These are phyloP conservation scores for Verticillium klebahnii DNA, from an alignment of 2,329 filamentous ascomycete genomes.

Conservation along the genomic window DNA sequence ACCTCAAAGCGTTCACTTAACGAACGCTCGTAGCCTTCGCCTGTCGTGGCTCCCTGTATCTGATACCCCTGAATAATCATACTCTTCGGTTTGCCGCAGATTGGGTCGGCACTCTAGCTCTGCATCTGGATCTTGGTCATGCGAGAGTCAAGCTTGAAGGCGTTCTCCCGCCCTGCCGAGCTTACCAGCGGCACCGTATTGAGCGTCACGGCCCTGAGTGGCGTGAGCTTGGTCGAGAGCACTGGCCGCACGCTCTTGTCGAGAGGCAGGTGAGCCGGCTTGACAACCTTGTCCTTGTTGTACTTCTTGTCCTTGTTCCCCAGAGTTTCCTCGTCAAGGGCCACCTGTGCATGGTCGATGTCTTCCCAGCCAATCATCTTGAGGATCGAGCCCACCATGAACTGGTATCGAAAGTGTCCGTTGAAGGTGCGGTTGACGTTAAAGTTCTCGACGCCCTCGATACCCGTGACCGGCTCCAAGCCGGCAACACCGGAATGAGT, in stretches of 20 bases:
- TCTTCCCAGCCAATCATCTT: slow-evolving; percentile 66
- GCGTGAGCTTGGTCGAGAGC: slow-evolving; percentile 9
- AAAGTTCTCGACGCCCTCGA: slow-evolving; percentile 63
- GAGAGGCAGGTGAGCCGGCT: slow-evolving; percentile 7
- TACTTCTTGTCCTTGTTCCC: slow-evolving; percentile 28
- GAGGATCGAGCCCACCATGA: slow-evolving; percentile 62
- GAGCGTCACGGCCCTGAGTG: slow-evolving; percentile 15
- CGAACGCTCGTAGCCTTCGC: neutral
- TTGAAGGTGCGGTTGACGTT: slow-evolving; percentile 61
- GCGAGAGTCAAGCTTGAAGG: slow-evolving; percentile 14
- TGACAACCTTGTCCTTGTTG: slow-evolving; percentile 25
- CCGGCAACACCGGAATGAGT: slow-evolving; percentile 82
- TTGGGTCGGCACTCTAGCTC: slow-evolving; percentile 12
- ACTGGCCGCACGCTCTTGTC: slow-evolving; percentile 10
- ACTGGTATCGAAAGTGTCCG: slow-evolving; percentile 68
- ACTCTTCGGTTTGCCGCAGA: slow-evolving; percentile 10
- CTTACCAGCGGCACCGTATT: neutral
- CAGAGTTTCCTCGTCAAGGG: slow-evolving; percentile 24
- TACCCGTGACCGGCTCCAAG: slow-evolving; percentile 66
- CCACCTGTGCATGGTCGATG: slow-evolving; percentile 39
- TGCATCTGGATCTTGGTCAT: slow-evolving; percentile 20
- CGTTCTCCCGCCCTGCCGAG: slow-evolving; percentile 11
- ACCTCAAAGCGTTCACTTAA: neutral
- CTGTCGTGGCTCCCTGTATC: neutral
- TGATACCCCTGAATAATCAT: slow-evolving; percentile 5